Evolutionary conservation across 140 eudicot species (phyloP).

Genomic region (Cichorium intybus): DNA sequence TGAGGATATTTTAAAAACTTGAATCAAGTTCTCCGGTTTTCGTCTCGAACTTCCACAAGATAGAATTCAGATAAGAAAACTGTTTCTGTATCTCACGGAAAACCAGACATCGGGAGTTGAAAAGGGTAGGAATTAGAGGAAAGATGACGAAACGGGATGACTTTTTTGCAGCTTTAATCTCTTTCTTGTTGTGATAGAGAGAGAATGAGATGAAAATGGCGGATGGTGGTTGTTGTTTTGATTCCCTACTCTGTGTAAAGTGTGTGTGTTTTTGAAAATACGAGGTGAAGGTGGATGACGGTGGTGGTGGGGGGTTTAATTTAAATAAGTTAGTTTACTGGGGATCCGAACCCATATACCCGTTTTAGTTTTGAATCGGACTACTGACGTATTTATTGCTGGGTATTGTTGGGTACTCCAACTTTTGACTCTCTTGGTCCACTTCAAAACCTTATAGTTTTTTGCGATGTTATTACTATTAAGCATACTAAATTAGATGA

Average conservation of each 20-base stretch:
- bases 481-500: background rate
- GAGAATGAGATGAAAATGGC: conserved; percentile 1
- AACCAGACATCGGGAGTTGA: conserved; percentile 24
- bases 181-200: conserved; percentile 1
- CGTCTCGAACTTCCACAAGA: background rate
- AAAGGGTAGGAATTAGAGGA: background rate
- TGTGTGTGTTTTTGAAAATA: conserved; percentile 17
- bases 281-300: conserved; percentile 20
- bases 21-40: background rate
- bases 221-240: background rate
- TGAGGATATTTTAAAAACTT: background rate
- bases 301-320: conserved; percentile 10
- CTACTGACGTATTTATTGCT: conserved; percentile 7
- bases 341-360: conserved; percentile 38
- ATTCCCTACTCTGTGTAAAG: background rate
- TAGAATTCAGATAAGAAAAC: background rate
- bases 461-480: conserved; percentile 18
- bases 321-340: conserved; percentile 23
- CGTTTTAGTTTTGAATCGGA: conserved; percentile 35
- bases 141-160: conserved; percentile 1
- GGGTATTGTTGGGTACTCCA: background rate
- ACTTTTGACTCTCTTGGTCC: conserved; percentile 20
- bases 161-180: conserved; percentile 14
- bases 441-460: conserved; percentile 6
- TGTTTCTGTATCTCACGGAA: conserved; percentile 17